phyloP scores from a whole-genome alignment of 306 rosid genomes.

The Ochetophila trinervis region DNA sequence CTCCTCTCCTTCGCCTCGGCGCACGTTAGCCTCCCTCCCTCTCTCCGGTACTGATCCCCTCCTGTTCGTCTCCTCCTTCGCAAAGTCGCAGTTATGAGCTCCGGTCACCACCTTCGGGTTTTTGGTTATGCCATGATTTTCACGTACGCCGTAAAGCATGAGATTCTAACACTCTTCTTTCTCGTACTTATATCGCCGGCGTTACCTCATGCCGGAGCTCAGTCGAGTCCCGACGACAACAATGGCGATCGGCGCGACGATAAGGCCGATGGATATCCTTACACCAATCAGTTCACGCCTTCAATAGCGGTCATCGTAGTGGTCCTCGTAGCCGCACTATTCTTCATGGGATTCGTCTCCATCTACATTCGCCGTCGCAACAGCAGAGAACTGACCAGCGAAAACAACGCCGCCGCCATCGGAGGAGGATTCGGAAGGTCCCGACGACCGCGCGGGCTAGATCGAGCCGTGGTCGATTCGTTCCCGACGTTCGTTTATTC shows the following conservation, averaged over 20 bases:
- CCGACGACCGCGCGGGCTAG: constrained; percentile 65
- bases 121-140: too few species aligned
- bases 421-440: constrained; percentile 7
- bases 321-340: constrained; percentile 61
- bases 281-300: constrained; percentile 40
- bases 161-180: neutral
- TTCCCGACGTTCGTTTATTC: constrained; percentile 74
- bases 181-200: constrained; percentile 19
- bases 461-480: constrained; percentile 37
- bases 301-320: constrained; percentile 59
- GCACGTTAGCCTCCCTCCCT: neutral
- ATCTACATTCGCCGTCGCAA: constrained; percentile 76
- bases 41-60: neutral
- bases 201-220: constrained; percentile 19
- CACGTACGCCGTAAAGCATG: neutral
- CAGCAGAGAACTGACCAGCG: neutral
- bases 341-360: constrained; percentile 76
- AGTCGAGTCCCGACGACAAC: neutral
- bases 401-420: constrained; percentile 1
- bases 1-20: too few species aligned
- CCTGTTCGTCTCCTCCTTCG: neutral
- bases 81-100: neutral
- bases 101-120: neutral
- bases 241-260: neutral
- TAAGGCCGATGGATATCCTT: too few species aligned